Evolutionary conservation across 441 rosid genomes (phyloP).

Genomic region (Populus trichocarpa): DNA sequence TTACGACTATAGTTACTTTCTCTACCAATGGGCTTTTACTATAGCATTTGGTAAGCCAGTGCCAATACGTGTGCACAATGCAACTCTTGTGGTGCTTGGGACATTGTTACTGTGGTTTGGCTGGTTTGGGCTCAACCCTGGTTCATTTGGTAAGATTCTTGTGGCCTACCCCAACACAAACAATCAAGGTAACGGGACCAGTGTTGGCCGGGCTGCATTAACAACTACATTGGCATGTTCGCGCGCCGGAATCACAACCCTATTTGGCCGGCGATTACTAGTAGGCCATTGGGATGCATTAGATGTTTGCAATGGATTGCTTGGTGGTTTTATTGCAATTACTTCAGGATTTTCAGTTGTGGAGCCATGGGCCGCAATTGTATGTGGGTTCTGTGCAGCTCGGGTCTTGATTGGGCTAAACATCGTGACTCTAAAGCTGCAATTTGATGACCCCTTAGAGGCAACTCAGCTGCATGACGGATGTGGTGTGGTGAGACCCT

Average conservation of each 20-base stretch:
- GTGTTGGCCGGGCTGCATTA: slow-evolving; percentile 51
- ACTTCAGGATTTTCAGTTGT: slow-evolving; percentile 76
- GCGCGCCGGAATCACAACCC: slow-evolving; percentile 57
- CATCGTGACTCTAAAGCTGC: slow-evolving; percentile 40
- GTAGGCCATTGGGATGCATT: slow-evolving; percentile 74
- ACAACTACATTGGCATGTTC: slow-evolving; percentile 65
- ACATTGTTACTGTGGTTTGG: slow-evolving; percentile 16
- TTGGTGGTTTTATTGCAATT: slow-evolving; percentile 74
- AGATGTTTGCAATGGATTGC: slow-evolving; percentile 70
- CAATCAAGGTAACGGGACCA: slow-evolving; percentile 67
- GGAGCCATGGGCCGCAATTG: slow-evolving; percentile 78
- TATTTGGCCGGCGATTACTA: slow-evolving; percentile 52
- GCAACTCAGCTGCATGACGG: slow-evolving; percentile 83
- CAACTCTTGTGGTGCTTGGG: slow-evolving; percentile 69
- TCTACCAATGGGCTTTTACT: slow-evolving; percentile 88
- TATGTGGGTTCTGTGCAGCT: slow-evolving; percentile 58
- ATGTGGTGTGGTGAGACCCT: slow-evolving; percentile 57
- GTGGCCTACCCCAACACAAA: no score
- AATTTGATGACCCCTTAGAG: slow-evolving; percentile 71
- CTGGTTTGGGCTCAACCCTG: no score
- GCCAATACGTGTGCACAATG: slow-evolving; percentile 70
- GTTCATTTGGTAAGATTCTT: no score
- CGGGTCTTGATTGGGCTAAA: slow-evolving; percentile 64
- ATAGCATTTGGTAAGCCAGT: slow-evolving; percentile 63
- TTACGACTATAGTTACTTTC: slow-evolving; percentile 58